Percentiles rank a stretch among this genome's conserved stretches.
phyloP scores from a whole-genome alignment of 2,329 filamentous ascomycete species.

The Aspergillus sp. region DNA sequence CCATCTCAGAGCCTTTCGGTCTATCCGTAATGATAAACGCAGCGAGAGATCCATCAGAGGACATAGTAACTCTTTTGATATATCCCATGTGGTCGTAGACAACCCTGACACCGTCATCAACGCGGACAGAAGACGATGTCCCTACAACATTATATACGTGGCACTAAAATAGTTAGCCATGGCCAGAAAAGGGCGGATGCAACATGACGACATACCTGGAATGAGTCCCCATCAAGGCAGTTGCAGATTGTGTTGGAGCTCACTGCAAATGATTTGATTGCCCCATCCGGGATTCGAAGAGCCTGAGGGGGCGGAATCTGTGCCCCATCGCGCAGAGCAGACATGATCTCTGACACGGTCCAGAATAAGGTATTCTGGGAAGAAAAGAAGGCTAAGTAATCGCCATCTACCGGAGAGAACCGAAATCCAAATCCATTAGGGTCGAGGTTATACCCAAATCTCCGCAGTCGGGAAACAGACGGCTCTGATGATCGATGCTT shows the following conservation, averaged over 20 bases:
- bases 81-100: constrained; percentile 10
- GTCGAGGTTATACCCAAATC: background rate
- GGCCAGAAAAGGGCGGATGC: background rate
- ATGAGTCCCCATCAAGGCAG: background rate
- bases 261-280: constrained; percentile 12
- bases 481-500: background rate
- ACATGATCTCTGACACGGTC: constrained; percentile 5
- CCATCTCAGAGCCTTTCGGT: background rate
- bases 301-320: constrained; percentile 1
- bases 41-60: constrained; percentile 10
- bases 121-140: background rate
- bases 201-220: constrained; percentile 3
- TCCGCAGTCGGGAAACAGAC: background rate
- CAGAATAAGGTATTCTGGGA: constrained; percentile 5
- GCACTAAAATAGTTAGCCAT: constrained; percentile 7
- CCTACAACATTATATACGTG: constrained; percentile 8
- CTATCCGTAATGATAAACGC: constrained; percentile 9
- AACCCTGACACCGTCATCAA: background rate
- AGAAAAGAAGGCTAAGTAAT: constrained; percentile 11
- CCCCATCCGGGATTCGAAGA: background rate
- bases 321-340: background rate
- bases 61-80: constrained; percentile 18
- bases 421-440: background rate
- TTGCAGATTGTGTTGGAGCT: constrained; percentile 15
- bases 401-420: constrained; percentile 10